A percentile compares a stretch with the other conserved stretches of the same genome.
These are phyloP conservation scores for Trichothecium sympodiale DNA, from an alignment of 2,329 filamentous ascomycete genomes.

Conservation along the genomic window DNA sequence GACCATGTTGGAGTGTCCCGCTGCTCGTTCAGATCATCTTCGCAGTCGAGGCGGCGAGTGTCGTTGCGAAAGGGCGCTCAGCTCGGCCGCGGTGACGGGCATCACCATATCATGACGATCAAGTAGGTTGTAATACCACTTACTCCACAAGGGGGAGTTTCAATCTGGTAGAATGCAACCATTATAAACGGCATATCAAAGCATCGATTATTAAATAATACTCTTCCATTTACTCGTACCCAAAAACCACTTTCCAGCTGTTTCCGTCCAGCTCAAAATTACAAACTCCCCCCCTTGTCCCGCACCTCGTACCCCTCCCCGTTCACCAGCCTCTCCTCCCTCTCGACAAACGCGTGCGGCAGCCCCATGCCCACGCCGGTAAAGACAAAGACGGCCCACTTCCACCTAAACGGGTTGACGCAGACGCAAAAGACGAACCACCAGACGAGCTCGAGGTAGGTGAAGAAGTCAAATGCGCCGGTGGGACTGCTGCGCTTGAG, in stretches of 20 bases:
- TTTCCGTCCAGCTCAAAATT: no score
- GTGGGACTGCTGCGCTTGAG: constrained; percentile 62
- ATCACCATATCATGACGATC: constrained; percentile 44
- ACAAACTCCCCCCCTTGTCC: constrained; percentile 12
- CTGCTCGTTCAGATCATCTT: no score
- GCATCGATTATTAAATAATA: no score
- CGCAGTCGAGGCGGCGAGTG: no score
- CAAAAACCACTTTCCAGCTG: no score
- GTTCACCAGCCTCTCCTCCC: constrained; percentile 52
- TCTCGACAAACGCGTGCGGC: constrained; percentile 53
- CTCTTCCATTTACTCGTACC: no score
- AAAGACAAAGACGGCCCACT: constrained; percentile 78
- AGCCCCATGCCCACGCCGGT: constrained; percentile 59
- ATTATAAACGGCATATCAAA: no score
- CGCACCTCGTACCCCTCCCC: constrained; percentile 26
- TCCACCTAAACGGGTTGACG: constrained; percentile 82
- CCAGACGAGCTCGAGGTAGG: constrained; percentile 72
- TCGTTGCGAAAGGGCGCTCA: constrained; percentile 22
- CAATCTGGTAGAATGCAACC: no score
- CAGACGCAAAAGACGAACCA: constrained; percentile 74
- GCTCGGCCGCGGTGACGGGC: constrained; percentile 35
- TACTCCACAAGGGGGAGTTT: no score
- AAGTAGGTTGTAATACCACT: no score
- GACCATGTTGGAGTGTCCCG: constrained; percentile 35
- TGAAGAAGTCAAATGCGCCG: constrained; percentile 80